Evolutionary conservation across 805 yeast genomes (phyloP).

Genomic region (Yamadazyma akitaensis): DNA sequence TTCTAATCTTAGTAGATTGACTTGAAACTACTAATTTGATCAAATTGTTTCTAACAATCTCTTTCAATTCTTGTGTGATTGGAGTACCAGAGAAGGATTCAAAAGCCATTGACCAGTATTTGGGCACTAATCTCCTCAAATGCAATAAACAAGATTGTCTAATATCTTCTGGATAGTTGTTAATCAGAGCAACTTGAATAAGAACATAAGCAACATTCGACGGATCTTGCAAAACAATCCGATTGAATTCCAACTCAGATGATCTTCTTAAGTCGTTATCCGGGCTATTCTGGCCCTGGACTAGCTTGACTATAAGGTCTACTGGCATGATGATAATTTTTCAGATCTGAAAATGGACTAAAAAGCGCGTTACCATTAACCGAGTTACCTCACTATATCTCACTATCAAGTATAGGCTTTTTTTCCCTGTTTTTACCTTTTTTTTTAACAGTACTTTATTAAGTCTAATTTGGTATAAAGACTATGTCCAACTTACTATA

Average conservation of each 20-base stretch:
- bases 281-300: slow-evolving; percentile 33
- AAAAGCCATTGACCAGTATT: slow-evolving; percentile 82
- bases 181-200: slow-evolving; percentile 35
- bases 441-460: neutral
- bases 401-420: neutral
- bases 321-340: neutral
- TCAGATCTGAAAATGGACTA: neutral
- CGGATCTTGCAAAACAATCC: slow-evolving; percentile 46
- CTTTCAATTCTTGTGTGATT: slow-evolving; percentile 51
- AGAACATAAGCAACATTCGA: slow-evolving; percentile 43
- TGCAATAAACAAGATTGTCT: slow-evolving; percentile 67
- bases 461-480: neutral
- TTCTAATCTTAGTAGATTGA: slow-evolving; percentile 57
- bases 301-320: slow-evolving; percentile 5
- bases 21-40: slow-evolving; percentile 43
- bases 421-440: neutral
- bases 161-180: slow-evolving; percentile 25
- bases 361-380: slow-evolving; percentile 4
- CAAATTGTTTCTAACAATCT: slow-evolving; percentile 46
- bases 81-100: slow-evolving; percentile 70
- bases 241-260: slow-evolving; percentile 51
- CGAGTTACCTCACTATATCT: neutral
- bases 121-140: slow-evolving; percentile 63
- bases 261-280: slow-evolving; percentile 50
- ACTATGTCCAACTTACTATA: slow-evolving; percentile 17